Evolutionary conservation across 352 stramenopile genomes (phyloP), one percentile per base, ranked within the genome.

Genomic region (Vaucheria bursata): DNA sequence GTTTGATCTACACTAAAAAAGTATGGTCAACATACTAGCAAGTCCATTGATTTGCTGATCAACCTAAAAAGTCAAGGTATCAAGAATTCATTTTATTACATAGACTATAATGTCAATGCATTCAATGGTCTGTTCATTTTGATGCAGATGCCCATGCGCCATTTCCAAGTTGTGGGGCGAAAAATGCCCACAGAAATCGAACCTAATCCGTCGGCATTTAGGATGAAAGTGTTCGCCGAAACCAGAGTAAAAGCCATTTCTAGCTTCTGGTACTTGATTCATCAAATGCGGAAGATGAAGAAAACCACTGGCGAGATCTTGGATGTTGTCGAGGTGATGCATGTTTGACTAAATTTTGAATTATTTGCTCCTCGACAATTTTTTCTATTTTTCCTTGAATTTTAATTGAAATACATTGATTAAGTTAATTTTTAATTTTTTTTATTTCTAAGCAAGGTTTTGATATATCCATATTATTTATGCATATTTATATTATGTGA

Each of bases 231-330:
- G 29, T 97, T 97, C 84, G 91, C 92, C 45, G 90, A 91, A 53
- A 96, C 96, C 88, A 86, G 89, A 85, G 94, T 99, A 77, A 92
- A 97, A 75, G 96, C 95, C 81, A 97, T 98, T 90, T 99, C 94
- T 77, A 96, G 97, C 87, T 99, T 99, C 91, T 99, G 96, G 96
- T 99, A 99, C 90, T 99, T 99, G 89, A 93, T 99, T 85, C 95
- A 98, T 88, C 95, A 99, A 90, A 98, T 99, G 90, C 80, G 75
- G 85, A 99, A 99, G 91, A 98, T 99, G 95, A 99, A 99, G 93
- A 99, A 98, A 92, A 98, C 95, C 73, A 99, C 96, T 69, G 97
- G 96, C 86, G 95, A 99, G 88, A 99, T 99, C 87, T 88, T 99
- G 72, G 93, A 98, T 88, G 88, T 97, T 80, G 97, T 98, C 86